Evolutionary conservation across 441 rosid genomes (phyloP).

Genomic region (Raphanus hybrid): DNA sequence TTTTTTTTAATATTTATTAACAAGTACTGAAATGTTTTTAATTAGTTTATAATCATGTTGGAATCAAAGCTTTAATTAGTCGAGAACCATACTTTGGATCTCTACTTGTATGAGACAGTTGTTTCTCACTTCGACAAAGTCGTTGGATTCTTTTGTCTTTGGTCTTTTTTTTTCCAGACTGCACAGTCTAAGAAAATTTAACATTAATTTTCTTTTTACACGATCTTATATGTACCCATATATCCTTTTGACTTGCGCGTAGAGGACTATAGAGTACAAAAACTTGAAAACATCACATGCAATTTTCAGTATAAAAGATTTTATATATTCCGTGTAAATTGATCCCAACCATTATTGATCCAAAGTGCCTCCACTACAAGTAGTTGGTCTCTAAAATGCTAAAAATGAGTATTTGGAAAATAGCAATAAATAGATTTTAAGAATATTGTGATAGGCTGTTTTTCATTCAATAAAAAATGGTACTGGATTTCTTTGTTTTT

Average conservation of each 20-base stretch:
- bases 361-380: conserved; percentile 37
- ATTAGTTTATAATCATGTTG: conserved; percentile 22
- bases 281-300: conserved; percentile 40
- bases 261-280: conserved; percentile 25
- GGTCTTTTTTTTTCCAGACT: conserved; percentile 15
- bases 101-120: conserved; percentile 42
- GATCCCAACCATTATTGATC: conserved; percentile 39
- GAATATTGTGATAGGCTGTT: background rate
- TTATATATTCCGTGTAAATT: conserved; percentile 16
- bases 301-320: background rate
- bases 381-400: conserved; percentile 34
- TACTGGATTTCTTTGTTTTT: background rate
- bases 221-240: conserved; percentile 19
- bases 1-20: background rate
- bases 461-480: background rate
- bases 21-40: conserved; percentile 4
- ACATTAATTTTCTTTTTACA: conserved; percentile 10
- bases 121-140: conserved; percentile 41
- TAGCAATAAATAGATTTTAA: background rate
- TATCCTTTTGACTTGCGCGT: conserved; percentile 37
- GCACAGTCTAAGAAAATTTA: conserved; percentile 12
- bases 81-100: conserved; percentile 36
- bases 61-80: conserved; percentile 33
- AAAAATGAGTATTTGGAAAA: background rate
- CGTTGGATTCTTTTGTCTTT: conserved; percentile 37